phyloP scores from a whole-genome alignment of 495 filamentous ascomycete species.

The Saxophila tyrrhenica region DNA sequence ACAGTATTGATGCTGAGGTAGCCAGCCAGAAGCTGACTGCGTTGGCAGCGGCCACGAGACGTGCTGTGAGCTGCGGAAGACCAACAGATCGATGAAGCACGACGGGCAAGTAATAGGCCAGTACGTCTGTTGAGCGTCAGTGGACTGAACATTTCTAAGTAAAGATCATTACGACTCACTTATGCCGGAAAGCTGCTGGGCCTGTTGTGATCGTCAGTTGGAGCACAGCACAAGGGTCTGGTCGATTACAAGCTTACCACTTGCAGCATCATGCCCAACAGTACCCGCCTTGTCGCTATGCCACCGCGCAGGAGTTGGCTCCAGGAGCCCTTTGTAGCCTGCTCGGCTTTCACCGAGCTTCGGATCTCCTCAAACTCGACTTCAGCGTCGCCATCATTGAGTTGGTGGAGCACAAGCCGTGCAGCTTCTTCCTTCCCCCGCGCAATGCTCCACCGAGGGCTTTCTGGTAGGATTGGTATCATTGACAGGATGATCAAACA shows the following conservation, averaged over 20 bases:
- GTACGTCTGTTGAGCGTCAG: not conserved
- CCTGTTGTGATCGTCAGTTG: too few species aligned
- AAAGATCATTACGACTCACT: not conserved
- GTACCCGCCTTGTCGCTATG: slow-evolving; percentile 5
- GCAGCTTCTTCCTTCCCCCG: slow-evolving; percentile 4
- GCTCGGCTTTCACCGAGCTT: slow-evolving; percentile 10
- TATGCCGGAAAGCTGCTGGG: slow-evolving; percentile 7
- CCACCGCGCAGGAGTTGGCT: slow-evolving; percentile 12
- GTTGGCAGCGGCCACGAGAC: slow-evolving; percentile 7
- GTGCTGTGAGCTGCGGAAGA: slow-evolving; percentile 22
- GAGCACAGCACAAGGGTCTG: too few species aligned
- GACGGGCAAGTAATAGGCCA: slow-evolving; percentile 12
- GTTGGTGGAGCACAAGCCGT: slow-evolving; percentile 1
- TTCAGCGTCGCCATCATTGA: slow-evolving; percentile 9
- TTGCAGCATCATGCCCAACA: slow-evolving; percentile 9
- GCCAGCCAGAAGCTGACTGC: slow-evolving; percentile 12
- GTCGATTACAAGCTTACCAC: too few species aligned
- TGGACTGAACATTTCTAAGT: not conserved
- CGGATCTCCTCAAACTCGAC: slow-evolving; percentile 8
- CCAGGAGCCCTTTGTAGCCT: slow-evolving; percentile 9
- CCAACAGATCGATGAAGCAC: slow-evolving; percentile 44
- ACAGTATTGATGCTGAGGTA: slow-evolving; percentile 8
- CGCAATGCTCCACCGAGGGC: slow-evolving; percentile 2
- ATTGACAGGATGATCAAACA: slow-evolving; percentile 6
- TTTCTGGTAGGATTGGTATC: slow-evolving; percentile 7